Percentiles rank a stretch among this genome's conserved stretches.
These are phyloP conservation scores for Nidularia pulvinata DNA, from an alignment of 768 basidiomycete genomes.

Conservation along the genomic window DNA sequence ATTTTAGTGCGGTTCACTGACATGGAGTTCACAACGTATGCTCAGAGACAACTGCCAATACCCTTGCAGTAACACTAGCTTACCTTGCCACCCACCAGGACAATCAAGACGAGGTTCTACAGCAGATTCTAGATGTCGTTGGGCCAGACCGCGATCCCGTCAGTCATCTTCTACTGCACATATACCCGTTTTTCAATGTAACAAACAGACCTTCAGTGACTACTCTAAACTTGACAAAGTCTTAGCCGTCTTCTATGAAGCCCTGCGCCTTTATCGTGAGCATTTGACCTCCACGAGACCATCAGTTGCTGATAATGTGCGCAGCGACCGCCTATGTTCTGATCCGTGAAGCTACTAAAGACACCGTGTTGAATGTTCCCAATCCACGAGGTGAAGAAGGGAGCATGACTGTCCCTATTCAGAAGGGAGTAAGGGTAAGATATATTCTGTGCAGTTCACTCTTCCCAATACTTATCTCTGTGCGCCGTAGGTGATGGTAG, in stretches of 20 bases:
- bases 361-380: not conserved
- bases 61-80: not conserved
- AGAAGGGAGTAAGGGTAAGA: not conserved
- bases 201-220: not conserved
- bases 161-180: not conserved
- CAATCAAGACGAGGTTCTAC: not conserved
- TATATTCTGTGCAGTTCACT: too few species aligned
- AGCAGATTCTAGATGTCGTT: not conserved
- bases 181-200: not conserved
- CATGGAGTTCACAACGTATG: not conserved
- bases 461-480: not conserved
- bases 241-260: not conserved
- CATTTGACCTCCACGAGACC: not conserved
- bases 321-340: not conserved
- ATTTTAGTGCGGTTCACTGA: not conserved
- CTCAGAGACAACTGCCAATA: not conserved
- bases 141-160: not conserved
- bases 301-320: not conserved
- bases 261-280: not conserved
- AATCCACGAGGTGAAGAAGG: not conserved
- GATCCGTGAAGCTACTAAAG: not conserved
- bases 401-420: not conserved
- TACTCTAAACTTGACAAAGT: not conserved
- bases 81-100: not conserved
- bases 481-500: not conserved